Conservation (phyloP, 1,139 yeast species). For the Candida tunisiensis region DNA sequence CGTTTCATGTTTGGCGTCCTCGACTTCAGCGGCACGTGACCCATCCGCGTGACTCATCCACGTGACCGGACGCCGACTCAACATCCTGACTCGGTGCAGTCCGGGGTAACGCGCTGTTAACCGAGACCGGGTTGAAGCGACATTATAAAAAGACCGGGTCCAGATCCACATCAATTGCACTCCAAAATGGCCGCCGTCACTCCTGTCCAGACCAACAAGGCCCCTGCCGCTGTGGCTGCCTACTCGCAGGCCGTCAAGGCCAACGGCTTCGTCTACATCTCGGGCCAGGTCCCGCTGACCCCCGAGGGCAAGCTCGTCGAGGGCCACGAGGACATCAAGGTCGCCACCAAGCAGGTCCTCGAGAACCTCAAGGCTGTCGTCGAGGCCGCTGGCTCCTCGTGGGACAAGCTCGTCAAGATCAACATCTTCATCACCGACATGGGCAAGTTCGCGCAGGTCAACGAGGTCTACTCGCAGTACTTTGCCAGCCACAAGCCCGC, state of each 20-base stretch:
- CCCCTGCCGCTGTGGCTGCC: slow-evolving; percentile 93
- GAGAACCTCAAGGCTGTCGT: slow-evolving; percentile 61
- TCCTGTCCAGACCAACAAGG: slow-evolving; percentile 40
- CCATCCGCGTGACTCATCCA: too few species aligned
- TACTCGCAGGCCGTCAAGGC: slow-evolving; percentile 89
- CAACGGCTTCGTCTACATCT: slow-evolving; percentile 57
- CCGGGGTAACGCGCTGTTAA: too few species aligned
- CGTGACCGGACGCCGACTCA: too few species aligned
- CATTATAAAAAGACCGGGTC: too few species aligned
- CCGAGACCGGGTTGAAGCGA: too few species aligned
- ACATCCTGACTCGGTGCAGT: too few species aligned
- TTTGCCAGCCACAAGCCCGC: slow-evolving; percentile 81
- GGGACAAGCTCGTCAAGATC: slow-evolving; percentile 71
- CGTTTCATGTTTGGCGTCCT: too few species aligned
- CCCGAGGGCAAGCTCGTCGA: slow-evolving; percentile 58
- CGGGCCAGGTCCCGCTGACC: slow-evolving; percentile 91
- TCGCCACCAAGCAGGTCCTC: slow-evolving; percentile 73
- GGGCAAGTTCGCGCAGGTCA: slow-evolving; percentile 65
- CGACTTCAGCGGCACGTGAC: too few species aligned
- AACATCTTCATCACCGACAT: slow-evolving; percentile 83
- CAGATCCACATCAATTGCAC: too few species aligned
- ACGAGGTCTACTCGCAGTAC: slow-evolving; percentile 66
- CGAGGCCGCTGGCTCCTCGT: slow-evolving; percentile 67
- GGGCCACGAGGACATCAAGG: slow-evolving; percentile 46
- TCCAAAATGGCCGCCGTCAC: too few species aligned